Conservation (phyloP, 306 rosid genomes). For the Pueraria montana region DNA sequence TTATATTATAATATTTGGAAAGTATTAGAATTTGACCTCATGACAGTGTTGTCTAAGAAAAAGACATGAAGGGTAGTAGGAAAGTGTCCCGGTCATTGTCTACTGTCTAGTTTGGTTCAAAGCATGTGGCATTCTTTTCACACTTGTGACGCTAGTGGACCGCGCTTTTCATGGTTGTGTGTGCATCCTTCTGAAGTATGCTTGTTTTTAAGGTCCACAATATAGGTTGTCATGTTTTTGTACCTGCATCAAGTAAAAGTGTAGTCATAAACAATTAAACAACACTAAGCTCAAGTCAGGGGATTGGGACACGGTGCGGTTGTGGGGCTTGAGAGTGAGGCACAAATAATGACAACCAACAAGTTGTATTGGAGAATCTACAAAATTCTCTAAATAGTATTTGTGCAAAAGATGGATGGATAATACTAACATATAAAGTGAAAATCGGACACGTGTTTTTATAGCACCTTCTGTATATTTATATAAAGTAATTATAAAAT, state of each 20-base stretch:
- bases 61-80: slow-evolving; percentile 43
- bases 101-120: slow-evolving; percentile 24
- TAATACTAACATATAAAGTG: not conserved
- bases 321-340: slow-evolving; percentile 28
- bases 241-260: not conserved
- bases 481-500: not conserved
- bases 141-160: slow-evolving; percentile 36
- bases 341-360: not conserved
- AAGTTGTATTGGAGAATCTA: not conserved
- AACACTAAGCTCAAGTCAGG: slow-evolving; percentile 14
- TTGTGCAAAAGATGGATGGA: not conserved
- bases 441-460: not conserved
- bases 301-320: slow-evolving; percentile 2
- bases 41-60: slow-evolving; percentile 16
- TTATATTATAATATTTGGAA: not conserved
- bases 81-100: slow-evolving; percentile 40
- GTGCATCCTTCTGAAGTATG: not conserved
- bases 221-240: not conserved
- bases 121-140: slow-evolving; percentile 39
- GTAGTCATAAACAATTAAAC: slow-evolving; percentile 9
- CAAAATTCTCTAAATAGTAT: not conserved
- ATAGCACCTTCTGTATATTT: not conserved
- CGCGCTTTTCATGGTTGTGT: slow-evolving; percentile 19
- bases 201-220: slow-evolving; percentile 25
- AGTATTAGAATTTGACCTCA: slow-evolving; percentile 14